Conservation (phyloP, 495 filamentous ascomycete species). For the Hypomontagnella monticulosa region DNA sequence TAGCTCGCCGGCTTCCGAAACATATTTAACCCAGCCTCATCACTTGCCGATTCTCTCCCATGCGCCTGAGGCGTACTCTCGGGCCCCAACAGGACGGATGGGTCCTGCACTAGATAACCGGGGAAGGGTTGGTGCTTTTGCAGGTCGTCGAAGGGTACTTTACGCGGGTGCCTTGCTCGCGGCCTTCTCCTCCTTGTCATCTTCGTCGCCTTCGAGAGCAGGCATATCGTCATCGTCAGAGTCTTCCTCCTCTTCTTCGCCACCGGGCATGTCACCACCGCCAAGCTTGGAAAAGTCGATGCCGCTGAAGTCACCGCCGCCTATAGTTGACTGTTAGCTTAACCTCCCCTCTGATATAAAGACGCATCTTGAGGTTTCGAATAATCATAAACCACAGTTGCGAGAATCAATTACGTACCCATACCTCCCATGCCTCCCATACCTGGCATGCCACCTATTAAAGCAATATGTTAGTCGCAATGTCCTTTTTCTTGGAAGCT, state of each 20-base stretch:
- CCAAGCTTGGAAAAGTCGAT: slow-evolving; percentile 96
- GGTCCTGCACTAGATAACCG: slow-evolving; percentile 19
- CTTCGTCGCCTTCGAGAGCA: slow-evolving; percentile 54
- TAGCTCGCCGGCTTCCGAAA: slow-evolving; percentile 43
- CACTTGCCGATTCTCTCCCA: slow-evolving; percentile 28
- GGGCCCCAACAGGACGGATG: slow-evolving; percentile 22
- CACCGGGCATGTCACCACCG: slow-evolving; percentile 63
- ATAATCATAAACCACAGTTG: background rate
- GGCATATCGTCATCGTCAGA: slow-evolving; percentile 54
- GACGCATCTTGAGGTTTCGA: slow-evolving; percentile 5
- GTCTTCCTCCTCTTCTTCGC: slow-evolving; percentile 68
- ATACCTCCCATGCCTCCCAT: slow-evolving; percentile 63
- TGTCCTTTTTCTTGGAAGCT: background rate
- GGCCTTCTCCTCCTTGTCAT: slow-evolving; percentile 60
- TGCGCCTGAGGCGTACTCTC: slow-evolving; percentile 22
- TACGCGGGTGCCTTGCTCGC: slow-evolving; percentile 51
- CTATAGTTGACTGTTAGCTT: slow-evolving; percentile 42
- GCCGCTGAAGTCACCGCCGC: slow-evolving; percentile 70
- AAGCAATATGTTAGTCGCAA: slow-evolving; percentile 30
- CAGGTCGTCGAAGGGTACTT: slow-evolving; percentile 19
- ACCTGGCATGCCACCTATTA: slow-evolving; percentile 52
- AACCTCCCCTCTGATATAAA: slow-evolving; percentile 3
- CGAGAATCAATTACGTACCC: slow-evolving; percentile 53
- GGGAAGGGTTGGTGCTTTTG: slow-evolving; percentile 31
- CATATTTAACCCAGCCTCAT: slow-evolving; percentile 31